phyloP scores from a whole-genome alignment of 805 yeast species.

The Cyberlindnera mycetangii region DNA sequence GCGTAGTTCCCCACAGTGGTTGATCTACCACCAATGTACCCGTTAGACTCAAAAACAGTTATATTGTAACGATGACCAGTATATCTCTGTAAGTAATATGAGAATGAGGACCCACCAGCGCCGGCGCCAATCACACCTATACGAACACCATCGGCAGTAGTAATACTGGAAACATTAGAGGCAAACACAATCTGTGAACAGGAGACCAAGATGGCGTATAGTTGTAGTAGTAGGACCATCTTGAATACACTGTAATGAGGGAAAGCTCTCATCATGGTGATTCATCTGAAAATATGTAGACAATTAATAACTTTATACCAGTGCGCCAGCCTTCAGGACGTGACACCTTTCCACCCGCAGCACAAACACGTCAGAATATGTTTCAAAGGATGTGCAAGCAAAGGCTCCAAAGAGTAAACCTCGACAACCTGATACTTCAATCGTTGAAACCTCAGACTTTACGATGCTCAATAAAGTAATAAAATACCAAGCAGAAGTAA shows the following conservation, averaged over 20 bases:
- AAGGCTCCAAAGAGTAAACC: background rate
- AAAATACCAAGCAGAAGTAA: background rate
- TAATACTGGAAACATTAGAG: background rate
- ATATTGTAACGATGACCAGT: slow-evolving; percentile 34
- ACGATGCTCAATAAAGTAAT: too few relatives aligned
- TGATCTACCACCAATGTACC: slow-evolving; percentile 45
- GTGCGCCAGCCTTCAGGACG: background rate
- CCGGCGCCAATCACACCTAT: slow-evolving; percentile 51
- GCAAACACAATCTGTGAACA: slow-evolving; percentile 4
- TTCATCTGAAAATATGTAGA: too few relatives aligned
- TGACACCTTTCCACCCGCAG: background rate
- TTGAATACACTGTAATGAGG: background rate
- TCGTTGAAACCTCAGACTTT: background rate
- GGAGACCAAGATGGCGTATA: background rate
- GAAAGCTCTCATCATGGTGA: background rate
- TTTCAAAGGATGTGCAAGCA: background rate
- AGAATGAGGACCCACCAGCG: slow-evolving; percentile 48
- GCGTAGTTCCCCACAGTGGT: slow-evolving; percentile 31
- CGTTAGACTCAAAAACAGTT: slow-evolving; percentile 39
- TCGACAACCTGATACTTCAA: background rate
- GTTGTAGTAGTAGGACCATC: background rate
- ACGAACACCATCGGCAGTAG: slow-evolving; percentile 4
- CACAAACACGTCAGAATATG: background rate
- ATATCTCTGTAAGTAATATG: slow-evolving; percentile 41
- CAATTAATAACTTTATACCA: background rate